These are phyloP conservation scores for Capronia epimyces DNA, from an alignment of 2,329 filamentous ascomycete genomes.

Conservation along the genomic window DNA sequence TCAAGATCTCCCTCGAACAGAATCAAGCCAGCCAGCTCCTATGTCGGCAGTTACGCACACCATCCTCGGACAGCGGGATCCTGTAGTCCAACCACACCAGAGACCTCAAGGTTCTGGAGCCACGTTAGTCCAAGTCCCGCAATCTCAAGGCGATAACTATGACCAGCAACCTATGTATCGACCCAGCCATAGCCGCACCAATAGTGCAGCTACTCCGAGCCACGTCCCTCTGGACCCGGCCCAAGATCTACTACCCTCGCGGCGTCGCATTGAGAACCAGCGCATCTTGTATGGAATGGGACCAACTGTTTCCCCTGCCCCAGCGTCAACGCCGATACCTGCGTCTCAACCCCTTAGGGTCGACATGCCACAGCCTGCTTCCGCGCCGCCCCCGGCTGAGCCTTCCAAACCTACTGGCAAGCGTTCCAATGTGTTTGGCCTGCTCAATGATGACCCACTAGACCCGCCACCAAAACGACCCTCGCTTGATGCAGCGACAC, in stretches of 20 bases:
- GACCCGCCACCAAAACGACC: slow-evolving; percentile 45
- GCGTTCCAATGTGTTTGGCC: slow-evolving; percentile 47
- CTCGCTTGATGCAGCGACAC: slow-evolving; percentile 35
- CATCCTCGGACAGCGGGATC: slow-evolving; percentile 17
- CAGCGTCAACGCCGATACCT: slow-evolving; percentile 2
- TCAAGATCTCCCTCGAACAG: slow-evolving; percentile 12
- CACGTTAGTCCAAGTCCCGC: slow-evolving; percentile 8
- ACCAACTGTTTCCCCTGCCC: slow-evolving; percentile 13
- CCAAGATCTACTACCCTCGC: slow-evolving; percentile 15
- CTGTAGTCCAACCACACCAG: slow-evolving; percentile 8
- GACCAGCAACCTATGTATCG: slow-evolving; percentile 15
- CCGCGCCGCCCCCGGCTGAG: slow-evolving; percentile 18
- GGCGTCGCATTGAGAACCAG: slow-evolving; percentile 18
- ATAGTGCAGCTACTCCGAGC: slow-evolving; percentile 8
- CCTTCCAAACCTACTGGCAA: slow-evolving; percentile 37
- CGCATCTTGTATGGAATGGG: slow-evolving; percentile 10
- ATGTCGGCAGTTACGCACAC: slow-evolving; percentile 6
- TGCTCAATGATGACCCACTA: slow-evolving; percentile 46
- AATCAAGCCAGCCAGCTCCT: slow-evolving; percentile 10
- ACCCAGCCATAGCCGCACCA: slow-evolving; percentile 21
- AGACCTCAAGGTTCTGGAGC: slow-evolving; percentile 11
- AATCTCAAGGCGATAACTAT: slow-evolving; percentile 19
- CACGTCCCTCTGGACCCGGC: slow-evolving; percentile 12
- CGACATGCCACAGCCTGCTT: slow-evolving; percentile 16
- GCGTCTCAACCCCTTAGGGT: slow-evolving; percentile 18